phyloP scores from a whole-genome alignment of 2,329 filamentous ascomycete genomes.

The Aureobasidium mangrovei region DNA sequence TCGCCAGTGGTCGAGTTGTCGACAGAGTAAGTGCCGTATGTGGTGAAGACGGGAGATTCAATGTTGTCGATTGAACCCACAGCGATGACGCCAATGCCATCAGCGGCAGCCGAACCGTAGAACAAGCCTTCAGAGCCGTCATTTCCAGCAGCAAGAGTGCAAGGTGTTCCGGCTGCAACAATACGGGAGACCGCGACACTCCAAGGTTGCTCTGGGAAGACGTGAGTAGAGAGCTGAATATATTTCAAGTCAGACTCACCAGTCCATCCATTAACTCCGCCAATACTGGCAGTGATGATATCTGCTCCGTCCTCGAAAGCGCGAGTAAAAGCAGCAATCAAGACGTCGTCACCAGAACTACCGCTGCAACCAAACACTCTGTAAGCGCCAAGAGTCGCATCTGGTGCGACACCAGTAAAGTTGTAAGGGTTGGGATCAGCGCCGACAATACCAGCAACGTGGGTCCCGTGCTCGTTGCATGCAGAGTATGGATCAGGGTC shows the following conservation, averaged over 20 bases:
- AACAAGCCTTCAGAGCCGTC: slow-evolving; percentile 43
- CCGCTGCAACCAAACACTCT: slow-evolving; percentile 50
- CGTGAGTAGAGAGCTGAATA: background rate
- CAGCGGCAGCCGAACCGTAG: slow-evolving; percentile 34
- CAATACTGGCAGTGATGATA: slow-evolving; percentile 32
- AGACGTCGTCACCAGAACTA: slow-evolving; percentile 44
- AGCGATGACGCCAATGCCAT: slow-evolving; percentile 35
- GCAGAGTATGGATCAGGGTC: slow-evolving; percentile 47
- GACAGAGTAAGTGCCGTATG: slow-evolving; percentile 26
- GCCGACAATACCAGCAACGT: slow-evolving; percentile 55
- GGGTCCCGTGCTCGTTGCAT: slow-evolving; percentile 52
- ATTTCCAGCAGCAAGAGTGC: slow-evolving; percentile 46
- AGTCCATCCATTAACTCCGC: slow-evolving; percentile 27
- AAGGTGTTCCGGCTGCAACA: slow-evolving; percentile 40
- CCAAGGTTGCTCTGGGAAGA: slow-evolving; percentile 26
- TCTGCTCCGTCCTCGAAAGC: slow-evolving; percentile 46
- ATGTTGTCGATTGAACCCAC: slow-evolving; percentile 38
- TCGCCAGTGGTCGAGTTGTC: slow-evolving; percentile 26
- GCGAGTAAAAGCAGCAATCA: slow-evolving; percentile 51
- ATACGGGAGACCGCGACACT: slow-evolving; percentile 35
- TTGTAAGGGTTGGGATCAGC: slow-evolving; percentile 46
- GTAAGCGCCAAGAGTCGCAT: slow-evolving; percentile 48
- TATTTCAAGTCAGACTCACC: background rate
- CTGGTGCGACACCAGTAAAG: slow-evolving; percentile 51
- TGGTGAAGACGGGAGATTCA: slow-evolving; percentile 27